Conservation (phyloP, 164 flowering plant genomes). For the Nelumbo lutea region DNA sequence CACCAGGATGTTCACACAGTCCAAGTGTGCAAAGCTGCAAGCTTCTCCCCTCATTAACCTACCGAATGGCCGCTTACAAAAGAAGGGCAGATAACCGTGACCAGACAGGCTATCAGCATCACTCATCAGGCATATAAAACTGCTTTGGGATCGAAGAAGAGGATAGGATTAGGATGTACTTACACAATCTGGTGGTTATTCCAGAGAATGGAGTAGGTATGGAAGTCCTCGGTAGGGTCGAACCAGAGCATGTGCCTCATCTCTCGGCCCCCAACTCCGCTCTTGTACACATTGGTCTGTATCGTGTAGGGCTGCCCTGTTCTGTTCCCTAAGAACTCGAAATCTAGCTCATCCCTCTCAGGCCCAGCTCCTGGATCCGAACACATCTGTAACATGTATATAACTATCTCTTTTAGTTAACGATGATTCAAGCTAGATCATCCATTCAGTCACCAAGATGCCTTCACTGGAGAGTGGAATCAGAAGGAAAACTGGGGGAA, state of each 20-base stretch:
- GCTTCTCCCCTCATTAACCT: too few relatives aligned
- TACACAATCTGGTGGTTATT: constrained; percentile 66
- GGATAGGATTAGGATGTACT: constrained; percentile 12
- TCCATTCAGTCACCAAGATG: too few relatives aligned
- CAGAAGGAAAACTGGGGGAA: too few relatives aligned
- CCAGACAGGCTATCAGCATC: too few relatives aligned
- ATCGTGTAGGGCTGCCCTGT: constrained; percentile 73
- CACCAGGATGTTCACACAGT: too few relatives aligned
- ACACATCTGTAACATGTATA: constrained; percentile 55
- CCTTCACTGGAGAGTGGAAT: too few relatives aligned
- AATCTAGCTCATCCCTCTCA: constrained; percentile 81
- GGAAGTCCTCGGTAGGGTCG: constrained; percentile 80
- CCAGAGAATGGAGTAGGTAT: constrained; percentile 76
- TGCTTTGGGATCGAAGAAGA: too few relatives aligned
- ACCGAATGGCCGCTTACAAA: too few relatives aligned
- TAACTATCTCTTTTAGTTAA: neutral
- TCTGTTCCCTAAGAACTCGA: constrained; percentile 92
- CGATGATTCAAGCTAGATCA: too few relatives aligned
- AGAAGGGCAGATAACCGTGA: too few relatives aligned
- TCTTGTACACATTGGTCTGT: constrained; percentile 85
- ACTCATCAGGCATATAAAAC: too few relatives aligned
- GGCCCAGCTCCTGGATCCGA: constrained; percentile 77
- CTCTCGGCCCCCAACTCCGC: constrained; percentile 73
- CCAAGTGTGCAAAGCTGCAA: too few relatives aligned
- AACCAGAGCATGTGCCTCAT: constrained; percentile 93